Base-by-base conservation (phyloP, 2,329 filamentous ascomycete species). In the Monilinia fructigena region DNA sequence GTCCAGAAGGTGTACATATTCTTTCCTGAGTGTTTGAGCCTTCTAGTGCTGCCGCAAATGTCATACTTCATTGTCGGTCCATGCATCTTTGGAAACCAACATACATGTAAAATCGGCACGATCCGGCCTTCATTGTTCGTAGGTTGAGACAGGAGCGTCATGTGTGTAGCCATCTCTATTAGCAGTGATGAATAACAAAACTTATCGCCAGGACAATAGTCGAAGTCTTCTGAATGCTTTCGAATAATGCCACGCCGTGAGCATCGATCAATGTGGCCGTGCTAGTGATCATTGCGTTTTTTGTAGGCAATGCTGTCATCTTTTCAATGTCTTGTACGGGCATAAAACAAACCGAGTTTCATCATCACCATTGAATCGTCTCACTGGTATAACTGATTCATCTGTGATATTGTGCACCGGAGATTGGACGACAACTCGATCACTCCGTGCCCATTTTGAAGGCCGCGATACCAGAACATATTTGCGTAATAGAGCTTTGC, bases 91-190 rank as follows among this genome's bases (percentile, higher is more conserved):
- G 69, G 70, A 31, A 68, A 68, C 72, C 72, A 74, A 54, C 70
- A 73, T 12, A 72, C 73, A 53, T 72, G 65, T 26, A 69, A 58
- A 28, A 72, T 40, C 12, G 35, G 45, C 20, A 75, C 1, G 11
- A 60, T 2, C 72, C 72, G n/a, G 48, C 54, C 26, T 68, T 47
- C 48, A 42, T 67, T 1, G 69, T 73, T n/a, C 55, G 54, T 50
- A 73, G 63, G 47, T 74, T 75, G 60, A 75, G 3, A 75, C 72
- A 18, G 68, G 68, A 10, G 70, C 68, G 10, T 47, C 53, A 4
- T 38, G 40, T 23, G 67, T 52, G 45, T 68, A 61, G 4, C 50
- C 48, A 2, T 55, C 48, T 16, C 65, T 66, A 2, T 66, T 63
- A 16, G 59, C 42, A 16, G 55, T 63, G 14, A 70, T 66, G 20